phyloP scores from a whole-genome alignment of 495 filamentous ascomycete species.

The Penicillium fimorum region DNA sequence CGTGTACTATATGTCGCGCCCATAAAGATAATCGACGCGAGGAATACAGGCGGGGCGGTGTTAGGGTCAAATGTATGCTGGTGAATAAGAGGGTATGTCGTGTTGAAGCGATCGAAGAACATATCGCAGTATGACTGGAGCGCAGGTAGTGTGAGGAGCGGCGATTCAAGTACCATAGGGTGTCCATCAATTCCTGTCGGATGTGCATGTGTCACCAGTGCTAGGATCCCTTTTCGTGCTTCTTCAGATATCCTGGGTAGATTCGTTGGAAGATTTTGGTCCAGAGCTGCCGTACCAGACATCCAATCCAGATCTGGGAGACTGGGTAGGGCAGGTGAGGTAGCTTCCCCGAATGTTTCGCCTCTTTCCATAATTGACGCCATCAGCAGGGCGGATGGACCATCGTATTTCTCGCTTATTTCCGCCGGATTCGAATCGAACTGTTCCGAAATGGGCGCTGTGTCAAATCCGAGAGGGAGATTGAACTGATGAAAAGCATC shows the following conservation, averaged over 20 bases:
- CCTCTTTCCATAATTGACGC: slow-evolving; percentile 18
- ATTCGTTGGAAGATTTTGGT: slow-evolving; percentile 4
- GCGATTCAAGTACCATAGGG: slow-evolving; percentile 41
- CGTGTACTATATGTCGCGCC: slow-evolving; percentile 55
- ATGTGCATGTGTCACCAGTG: slow-evolving; percentile 42
- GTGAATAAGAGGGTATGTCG: slow-evolving; percentile 54
- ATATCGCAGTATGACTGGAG: slow-evolving; percentile 54
- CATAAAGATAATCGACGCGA: slow-evolving; percentile 50
- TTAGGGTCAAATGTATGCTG: slow-evolving; percentile 51
- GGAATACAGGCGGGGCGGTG: slow-evolving; percentile 44
- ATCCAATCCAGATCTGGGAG: slow-evolving; percentile 37
- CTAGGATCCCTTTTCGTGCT: slow-evolving; percentile 40
- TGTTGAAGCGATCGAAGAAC: slow-evolving; percentile 56
- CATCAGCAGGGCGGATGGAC: slow-evolving; percentile 22
- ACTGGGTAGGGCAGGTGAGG: slow-evolving; percentile 8
- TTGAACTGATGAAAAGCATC: slow-evolving; percentile 37
- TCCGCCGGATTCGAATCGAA: slow-evolving; percentile 10
- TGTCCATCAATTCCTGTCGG: slow-evolving; percentile 42
- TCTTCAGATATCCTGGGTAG: slow-evolving; percentile 30
- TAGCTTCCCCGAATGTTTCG: background rate
- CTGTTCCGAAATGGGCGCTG: slow-evolving; percentile 21
- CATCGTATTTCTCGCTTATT: slow-evolving; percentile 16
- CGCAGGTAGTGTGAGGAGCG: slow-evolving; percentile 43
- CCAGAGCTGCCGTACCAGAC: slow-evolving; percentile 23
- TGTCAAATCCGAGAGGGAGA: slow-evolving; percentile 27